These are phyloP conservation scores for Holtermanniella nyarrowii DNA, from an alignment of 768 basidiomycete species.

Conservation along the genomic window DNA sequence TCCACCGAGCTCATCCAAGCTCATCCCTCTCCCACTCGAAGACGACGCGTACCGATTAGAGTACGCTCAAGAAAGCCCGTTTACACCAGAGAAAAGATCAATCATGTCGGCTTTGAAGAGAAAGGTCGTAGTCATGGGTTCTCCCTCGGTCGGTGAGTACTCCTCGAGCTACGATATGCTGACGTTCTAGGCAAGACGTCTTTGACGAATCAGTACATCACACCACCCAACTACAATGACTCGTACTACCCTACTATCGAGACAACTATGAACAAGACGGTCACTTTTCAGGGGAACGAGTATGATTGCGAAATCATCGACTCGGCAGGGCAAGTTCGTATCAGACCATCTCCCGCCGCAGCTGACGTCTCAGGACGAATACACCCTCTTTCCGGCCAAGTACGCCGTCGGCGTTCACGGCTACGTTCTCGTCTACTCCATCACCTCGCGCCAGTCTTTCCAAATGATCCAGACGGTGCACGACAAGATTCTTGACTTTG, in stretches of 20 bases:
- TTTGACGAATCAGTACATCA: slow-evolving; percentile 82
- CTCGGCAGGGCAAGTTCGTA: slow-evolving; percentile 83
- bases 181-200: slow-evolving; percentile 73
- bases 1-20: neutral
- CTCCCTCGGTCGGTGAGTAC: slow-evolving; percentile 39
- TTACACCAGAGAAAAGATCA: neutral
- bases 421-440: slow-evolving; percentile 91
- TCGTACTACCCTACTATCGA: slow-evolving; percentile 95
- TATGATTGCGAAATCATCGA: slow-evolving; percentile 97
- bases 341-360: neutral
- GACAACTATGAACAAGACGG: slow-evolving; percentile 70
- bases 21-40: neutral
- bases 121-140: slow-evolving; percentile 41
- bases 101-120: slow-evolving; percentile 19
- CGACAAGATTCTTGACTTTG: slow-evolving; percentile 84
- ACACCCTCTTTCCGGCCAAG: slow-evolving; percentile 81
- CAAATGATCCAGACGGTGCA: slow-evolving; percentile 89
- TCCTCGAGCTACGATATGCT: neutral
- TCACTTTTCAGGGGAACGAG: slow-evolving; percentile 77
- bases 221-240: slow-evolving; percentile 74
- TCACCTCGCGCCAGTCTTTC: slow-evolving; percentile 78
- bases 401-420: slow-evolving; percentile 96
- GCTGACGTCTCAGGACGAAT: slow-evolving; percentile 66
- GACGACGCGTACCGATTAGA: neutral
- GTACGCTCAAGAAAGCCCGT: neutral